Evolutionary conservation across 1,284 basidiomycete species (phyloP).

Genomic region (Moesziomyces aphidis): DNA sequence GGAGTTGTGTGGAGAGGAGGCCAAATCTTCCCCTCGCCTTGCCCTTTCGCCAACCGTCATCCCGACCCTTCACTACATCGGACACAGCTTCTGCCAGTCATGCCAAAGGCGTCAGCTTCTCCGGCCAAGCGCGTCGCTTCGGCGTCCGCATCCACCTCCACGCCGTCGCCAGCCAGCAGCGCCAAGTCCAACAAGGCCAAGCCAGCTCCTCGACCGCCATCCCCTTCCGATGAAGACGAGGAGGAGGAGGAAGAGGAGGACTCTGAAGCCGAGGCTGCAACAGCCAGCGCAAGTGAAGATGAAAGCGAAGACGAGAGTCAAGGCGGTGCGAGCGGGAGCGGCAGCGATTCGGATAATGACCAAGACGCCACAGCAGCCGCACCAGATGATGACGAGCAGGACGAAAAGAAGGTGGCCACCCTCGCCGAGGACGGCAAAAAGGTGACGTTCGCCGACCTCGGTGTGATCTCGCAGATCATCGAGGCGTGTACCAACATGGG

Average conservation of each 20-base stretch:
- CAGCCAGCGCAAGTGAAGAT: slow-evolving; percentile 1
- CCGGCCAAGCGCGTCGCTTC: slow-evolving; percentile 11
- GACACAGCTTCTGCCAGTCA: neutral
- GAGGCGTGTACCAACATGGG: slow-evolving; percentile 84
- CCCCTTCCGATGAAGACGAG: slow-evolving; percentile 8
- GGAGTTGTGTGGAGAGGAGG: neutral
- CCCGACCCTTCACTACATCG: no score
- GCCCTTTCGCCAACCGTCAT: no score
- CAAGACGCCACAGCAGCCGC: neutral
- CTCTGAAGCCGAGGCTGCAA: slow-evolving; percentile 2
- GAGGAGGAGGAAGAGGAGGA: slow-evolving; percentile 5
- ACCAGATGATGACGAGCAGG: slow-evolving; percentile 13
- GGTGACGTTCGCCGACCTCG: slow-evolving; percentile 74
- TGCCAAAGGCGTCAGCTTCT: slow-evolving; percentile 20
- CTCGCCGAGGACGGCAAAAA: slow-evolving; percentile 27
- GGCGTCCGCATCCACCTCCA: slow-evolving; percentile 6
- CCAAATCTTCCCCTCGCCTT: neutral
- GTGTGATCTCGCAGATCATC: slow-evolving; percentile 88
- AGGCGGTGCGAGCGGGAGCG: neutral
- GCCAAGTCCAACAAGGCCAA: slow-evolving; percentile 18
- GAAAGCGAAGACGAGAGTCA: slow-evolving; percentile 5
- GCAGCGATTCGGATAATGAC: slow-evolving; percentile 3
- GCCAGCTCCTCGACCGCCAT: slow-evolving; percentile 9
- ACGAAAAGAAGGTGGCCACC: slow-evolving; percentile 33
- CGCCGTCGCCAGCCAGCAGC: slow-evolving; percentile 6